Evolutionary conservation across 2,329 filamentous ascomycete species (phyloP).

Genomic region (Diplodia seriata): DNA sequence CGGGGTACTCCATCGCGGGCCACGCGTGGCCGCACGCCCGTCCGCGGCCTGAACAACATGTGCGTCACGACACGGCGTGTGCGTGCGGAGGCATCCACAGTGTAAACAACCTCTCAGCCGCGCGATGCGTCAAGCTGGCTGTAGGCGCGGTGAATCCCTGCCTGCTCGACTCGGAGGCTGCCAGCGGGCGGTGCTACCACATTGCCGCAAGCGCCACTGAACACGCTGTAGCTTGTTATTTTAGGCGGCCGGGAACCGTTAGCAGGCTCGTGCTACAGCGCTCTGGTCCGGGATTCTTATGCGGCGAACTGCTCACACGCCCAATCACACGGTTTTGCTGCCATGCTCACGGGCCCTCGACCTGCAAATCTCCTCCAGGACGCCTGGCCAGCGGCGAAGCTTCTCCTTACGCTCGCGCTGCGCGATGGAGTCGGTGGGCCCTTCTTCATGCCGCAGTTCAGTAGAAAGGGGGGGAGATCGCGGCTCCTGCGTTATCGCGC

Average conservation of each 20-base stretch:
- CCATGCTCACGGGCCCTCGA: conserved; percentile 4
- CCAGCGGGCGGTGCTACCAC: conserved; percentile 30
- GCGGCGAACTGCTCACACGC: conserved; percentile 18
- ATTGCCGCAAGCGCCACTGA: conserved; percentile 31
- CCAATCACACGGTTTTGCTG: conserved; percentile 8
- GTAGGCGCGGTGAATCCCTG: conserved; percentile 20
- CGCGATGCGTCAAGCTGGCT: conserved; percentile 16
- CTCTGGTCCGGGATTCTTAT: conserved; percentile 19
- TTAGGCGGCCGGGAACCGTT: conserved; percentile 30
- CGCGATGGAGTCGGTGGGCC: conserved; percentile 26
- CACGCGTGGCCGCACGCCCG: conserved; percentile 22
- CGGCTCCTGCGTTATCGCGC: conserved; percentile 25
- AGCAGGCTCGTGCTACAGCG: conserved; percentile 30
- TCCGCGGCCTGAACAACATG: conserved; percentile 1
- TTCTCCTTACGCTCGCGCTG: conserved; percentile 28
- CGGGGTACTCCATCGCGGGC: conserved; percentile 18
- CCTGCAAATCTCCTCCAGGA: conserved; percentile 29
- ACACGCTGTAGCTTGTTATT: conserved; percentile 30
- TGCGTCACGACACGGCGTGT: conserved; percentile 12
- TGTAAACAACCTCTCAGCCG: neutral
- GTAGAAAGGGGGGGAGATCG: conserved; percentile 21
- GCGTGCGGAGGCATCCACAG: neutral
- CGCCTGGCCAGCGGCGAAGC: conserved; percentile 16
- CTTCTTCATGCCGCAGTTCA: conserved; percentile 19
- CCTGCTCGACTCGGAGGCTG: conserved; percentile 16